Evolutionary conservation across 1,284 basidiomycete genomes (phyloP), one percentile per base, ranked within the genome.

Genomic region (Sporisorium sorghi): DNA sequence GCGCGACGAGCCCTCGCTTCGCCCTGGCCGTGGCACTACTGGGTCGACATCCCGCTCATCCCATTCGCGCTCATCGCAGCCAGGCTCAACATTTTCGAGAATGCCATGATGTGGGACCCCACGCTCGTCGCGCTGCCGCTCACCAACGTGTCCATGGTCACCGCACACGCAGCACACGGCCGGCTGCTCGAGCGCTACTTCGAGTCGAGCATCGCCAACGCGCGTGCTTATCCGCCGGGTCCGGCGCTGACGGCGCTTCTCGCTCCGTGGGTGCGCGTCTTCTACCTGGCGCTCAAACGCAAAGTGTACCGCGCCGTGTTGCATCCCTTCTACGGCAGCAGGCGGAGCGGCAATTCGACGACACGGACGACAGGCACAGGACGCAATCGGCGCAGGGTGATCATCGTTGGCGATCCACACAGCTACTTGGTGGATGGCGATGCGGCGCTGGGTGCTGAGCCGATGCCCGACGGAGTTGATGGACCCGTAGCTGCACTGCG

Each of bases 41-140:
- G 80, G 76, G 28, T 83, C 48, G 79, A 83, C 33, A 77, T 83
- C 23, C 82, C 82, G 23, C 50, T 83, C 44, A 79, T 83, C 24
- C 82, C 82, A 1, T 76, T 83, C 24, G 75, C 75, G n/a, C 69
- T 83, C 6, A 64, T 82, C 15, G 73, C 76, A 9, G 68, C 74
- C 19, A 59, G 73, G 43, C 56, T 82, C 35, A 73, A 73, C 21
- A 43, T 81, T 42, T 68, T 82, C n/a, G 78, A 79, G 24, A 69
- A 65, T 23, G 65, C 78, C 44, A 65, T 77, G 49, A 78, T 73
- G 0, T 82, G 80, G 79, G 54, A 79, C 1, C 80, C 80, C 2
- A 77, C 79, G 5, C 33, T 81, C 32, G 67, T 80, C 2, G 75
- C 73, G 14, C 62, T 78, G 14, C 79, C 75, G 14, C 49, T 79